Evolutionary conservation across 495 filamentous ascomycete species (phyloP), one percentile per base, ranked within the genome.

Genomic region (Penicillium diatomitis): DNA sequence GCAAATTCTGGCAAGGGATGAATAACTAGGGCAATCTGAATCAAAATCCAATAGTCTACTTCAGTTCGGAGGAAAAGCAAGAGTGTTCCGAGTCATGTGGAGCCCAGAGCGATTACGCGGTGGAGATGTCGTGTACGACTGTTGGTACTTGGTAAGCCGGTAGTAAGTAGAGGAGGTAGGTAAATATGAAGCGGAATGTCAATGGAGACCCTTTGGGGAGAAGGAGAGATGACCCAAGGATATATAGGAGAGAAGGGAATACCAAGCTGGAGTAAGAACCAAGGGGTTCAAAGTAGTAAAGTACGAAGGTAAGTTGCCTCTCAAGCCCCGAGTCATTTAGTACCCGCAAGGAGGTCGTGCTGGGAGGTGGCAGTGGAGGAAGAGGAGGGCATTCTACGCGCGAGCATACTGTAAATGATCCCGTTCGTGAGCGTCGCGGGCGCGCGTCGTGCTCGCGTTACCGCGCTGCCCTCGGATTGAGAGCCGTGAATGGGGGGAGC

Each of bases 321-420:
- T 42, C 28, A 45, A 39, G 31, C 41, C 35, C 37, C 43, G 31
- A 42, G 47, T 34, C 46, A 54, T 41, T 38, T 53, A 28, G n/a
- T n/a, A n/a, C 40, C 36, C 7, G 31, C 42, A 31, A 43, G 46
- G 56, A 49, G 47, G 32, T 30, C 6, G 8, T 46, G 45, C 40
- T 42, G 42, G 48, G 46, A 11, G 47, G 44, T 37, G 56, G 49
- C 47, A 20, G 47, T 49, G 44, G 42, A 39, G 36, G 39, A 8
- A 28, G 48, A 44, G 57, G 48, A 44, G 57, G 42, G 45, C 5
- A 32, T 20, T 20, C 11, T 27, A n/a, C 40, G n/a, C 37, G 38
- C 44, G 46, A 51, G 39, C 44, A 32, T 56, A 56, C 53, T 56
- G 52, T 50, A 56, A 56, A 50, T 37, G 27, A 33, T 46, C 42